Percentiles rank a stretch among this genome's conserved stretches.
Conservation (phyloP, 169 alveolate species). For the Cryptosporidium ryanae region DNA sequence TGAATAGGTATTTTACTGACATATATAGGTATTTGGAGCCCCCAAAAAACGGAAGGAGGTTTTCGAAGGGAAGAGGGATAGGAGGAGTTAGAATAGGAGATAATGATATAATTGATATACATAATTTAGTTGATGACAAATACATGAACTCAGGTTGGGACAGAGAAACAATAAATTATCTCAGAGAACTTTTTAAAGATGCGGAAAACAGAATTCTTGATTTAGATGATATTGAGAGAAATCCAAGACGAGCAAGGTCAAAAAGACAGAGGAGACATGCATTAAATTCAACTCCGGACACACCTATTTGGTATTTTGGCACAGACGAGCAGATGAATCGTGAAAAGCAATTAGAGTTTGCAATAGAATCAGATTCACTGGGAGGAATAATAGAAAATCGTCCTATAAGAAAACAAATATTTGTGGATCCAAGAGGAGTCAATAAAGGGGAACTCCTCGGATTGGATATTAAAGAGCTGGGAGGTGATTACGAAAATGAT, state of each 20-base stretch:
- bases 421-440: slow-evolving; percentile 38
- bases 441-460: not conserved
- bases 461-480: slow-evolving; percentile 34
- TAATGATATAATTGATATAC: not conserved
- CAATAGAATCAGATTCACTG: slow-evolving; percentile 25
- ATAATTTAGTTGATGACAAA: not conserved
- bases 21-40: slow-evolving; percentile 19
- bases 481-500: slow-evolving; percentile 30
- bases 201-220: slow-evolving; percentile 63
- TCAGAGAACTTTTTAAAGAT: slow-evolving; percentile 50
- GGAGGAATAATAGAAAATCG: slow-evolving; percentile 32
- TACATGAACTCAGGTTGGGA: slow-evolving; percentile 35
- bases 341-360: slow-evolving; percentile 49
- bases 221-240: slow-evolving; percentile 7
- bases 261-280: slow-evolving; percentile 19
- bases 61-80: not conserved
- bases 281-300: slow-evolving; percentile 5
- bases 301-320: slow-evolving; percentile 72
- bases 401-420: not conserved
- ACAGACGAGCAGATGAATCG: slow-evolving; percentile 65
- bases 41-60: not conserved
- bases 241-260: not conserved
- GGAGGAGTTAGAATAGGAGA: not conserved
- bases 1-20: slow-evolving; percentile 22
- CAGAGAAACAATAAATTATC: slow-evolving; percentile 51